Conservation (phyloP, 2,329 filamentous ascomycete genomes). For the Hypoxylon sp. region DNA sequence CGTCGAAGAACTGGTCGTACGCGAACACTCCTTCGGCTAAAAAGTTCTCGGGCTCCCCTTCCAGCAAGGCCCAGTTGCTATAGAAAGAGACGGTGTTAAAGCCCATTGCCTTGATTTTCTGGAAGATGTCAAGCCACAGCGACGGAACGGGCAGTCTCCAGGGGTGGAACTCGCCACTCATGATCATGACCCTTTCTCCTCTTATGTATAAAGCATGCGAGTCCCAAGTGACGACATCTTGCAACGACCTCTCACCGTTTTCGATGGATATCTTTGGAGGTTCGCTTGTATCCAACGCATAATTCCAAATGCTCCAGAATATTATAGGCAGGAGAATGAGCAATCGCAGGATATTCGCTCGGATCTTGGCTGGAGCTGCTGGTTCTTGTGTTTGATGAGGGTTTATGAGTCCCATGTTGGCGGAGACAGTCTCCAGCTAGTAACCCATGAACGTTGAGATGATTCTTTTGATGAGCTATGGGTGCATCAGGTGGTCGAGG, state of each 20-base stretch:
- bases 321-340: slow-evolving; percentile 9
- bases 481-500: neutral
- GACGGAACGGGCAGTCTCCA: slow-evolving; percentile 62
- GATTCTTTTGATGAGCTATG: neutral
- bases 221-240: slow-evolving; percentile 70
- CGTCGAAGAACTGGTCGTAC: slow-evolving; percentile 80
- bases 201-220: slow-evolving; percentile 73
- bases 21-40: slow-evolving; percentile 78
- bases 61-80: slow-evolving; percentile 80
- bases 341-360: slow-evolving; percentile 1
- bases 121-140: slow-evolving; percentile 77
- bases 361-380: neutral
- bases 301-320: slow-evolving; percentile 15
- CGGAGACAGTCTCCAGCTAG: neutral
- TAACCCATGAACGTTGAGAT: neutral
- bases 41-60: slow-evolving; percentile 79
- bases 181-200: slow-evolving; percentile 74
- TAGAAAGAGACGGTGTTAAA: slow-evolving; percentile 87
- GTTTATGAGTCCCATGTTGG: slow-evolving; percentile 9
- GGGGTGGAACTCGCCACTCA: slow-evolving; percentile 77
- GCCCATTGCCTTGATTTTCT: slow-evolving; percentile 85
- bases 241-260: slow-evolving; percentile 7
- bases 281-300: slow-evolving; percentile 6
- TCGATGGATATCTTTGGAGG: neutral
- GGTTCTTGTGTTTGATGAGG: neutral